Conservation (phyloP, 164 flowering plant species). For the Kingdonia uniflora region DNA sequence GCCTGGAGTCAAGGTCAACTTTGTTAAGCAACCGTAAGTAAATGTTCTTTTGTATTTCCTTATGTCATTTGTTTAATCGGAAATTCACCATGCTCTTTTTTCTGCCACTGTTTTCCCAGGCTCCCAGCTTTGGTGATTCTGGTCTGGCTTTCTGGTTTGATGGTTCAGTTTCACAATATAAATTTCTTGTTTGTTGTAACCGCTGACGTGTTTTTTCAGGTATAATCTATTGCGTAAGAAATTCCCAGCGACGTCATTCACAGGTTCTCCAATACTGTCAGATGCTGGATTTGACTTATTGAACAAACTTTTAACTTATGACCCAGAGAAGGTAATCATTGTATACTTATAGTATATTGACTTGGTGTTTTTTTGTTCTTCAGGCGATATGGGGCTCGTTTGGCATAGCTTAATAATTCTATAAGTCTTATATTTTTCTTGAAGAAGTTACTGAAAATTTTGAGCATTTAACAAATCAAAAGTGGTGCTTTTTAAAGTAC, state of each 20-base stretch:
- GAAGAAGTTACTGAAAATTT: too few species aligned
- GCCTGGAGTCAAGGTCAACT: slow-evolving; percentile 86
- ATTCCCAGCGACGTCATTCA: slow-evolving; percentile 86
- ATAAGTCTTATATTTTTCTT: too few species aligned
- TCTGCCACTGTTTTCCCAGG: slow-evolving; percentile 25
- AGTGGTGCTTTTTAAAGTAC: too few species aligned
- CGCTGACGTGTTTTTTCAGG: slow-evolving; percentile 52
- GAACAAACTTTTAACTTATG: slow-evolving; percentile 85
- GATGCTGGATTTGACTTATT: slow-evolving; percentile 94
- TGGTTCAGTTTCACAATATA: slow-evolving; percentile 17
- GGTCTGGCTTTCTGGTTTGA: slow-evolving; percentile 69
- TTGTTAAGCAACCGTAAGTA: slow-evolving; percentile 79
- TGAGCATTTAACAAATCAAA: too few species aligned
- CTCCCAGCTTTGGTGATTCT: slow-evolving; percentile 89
- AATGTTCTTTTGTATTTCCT: slow-evolving; percentile 1
- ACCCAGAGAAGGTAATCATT: slow-evolving; percentile 70
- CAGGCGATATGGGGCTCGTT: too few species aligned
- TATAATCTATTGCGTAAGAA: slow-evolving; percentile 75
- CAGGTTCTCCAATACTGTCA: slow-evolving; percentile 88
- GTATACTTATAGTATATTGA: not conserved
- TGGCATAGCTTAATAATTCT: too few species aligned
- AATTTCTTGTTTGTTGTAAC: slow-evolving; percentile 27
- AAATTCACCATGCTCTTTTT: slow-evolving; percentile 29
- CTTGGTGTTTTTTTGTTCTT: too few species aligned
- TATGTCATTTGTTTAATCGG: not conserved